Conservation (phyloP, 1,139 yeast genomes). For the Taiozyma sp. region DNA sequence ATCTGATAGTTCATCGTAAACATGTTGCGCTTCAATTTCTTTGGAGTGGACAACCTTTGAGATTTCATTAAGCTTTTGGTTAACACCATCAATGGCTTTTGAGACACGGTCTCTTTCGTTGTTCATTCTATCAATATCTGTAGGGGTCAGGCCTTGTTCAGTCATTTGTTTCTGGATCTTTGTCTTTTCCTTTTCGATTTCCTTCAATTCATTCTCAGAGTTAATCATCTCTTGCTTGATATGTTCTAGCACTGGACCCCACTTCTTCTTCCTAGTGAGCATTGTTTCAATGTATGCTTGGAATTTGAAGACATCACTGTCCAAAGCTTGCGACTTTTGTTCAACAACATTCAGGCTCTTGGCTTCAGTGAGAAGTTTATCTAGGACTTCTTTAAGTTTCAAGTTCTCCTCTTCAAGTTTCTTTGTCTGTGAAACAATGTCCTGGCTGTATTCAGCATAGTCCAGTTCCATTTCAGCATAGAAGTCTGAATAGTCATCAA, state of each 20-base stretch:
- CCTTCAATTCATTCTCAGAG: slow-evolving; percentile 39
- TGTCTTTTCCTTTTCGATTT: slow-evolving; percentile 40
- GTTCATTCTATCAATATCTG: slow-evolving; percentile 57
- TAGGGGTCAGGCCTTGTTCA: slow-evolving; percentile 52
- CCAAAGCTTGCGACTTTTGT: slow-evolving; percentile 57
- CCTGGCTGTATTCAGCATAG: slow-evolving; percentile 41
- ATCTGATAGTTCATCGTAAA: slow-evolving; percentile 45
- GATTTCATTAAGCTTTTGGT: slow-evolving; percentile 25
- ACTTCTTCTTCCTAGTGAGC: slow-evolving; percentile 56
- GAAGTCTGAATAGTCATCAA: slow-evolving; percentile 53
- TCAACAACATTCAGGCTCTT: slow-evolving; percentile 41
- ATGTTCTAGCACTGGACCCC: slow-evolving; percentile 54
- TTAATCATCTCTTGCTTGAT: slow-evolving; percentile 48
- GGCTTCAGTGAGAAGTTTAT: slow-evolving; percentile 30
- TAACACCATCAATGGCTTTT: slow-evolving; percentile 47
- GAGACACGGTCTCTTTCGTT: slow-evolving; percentile 55
- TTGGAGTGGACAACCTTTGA: slow-evolving; percentile 37
- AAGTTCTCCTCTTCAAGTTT: slow-evolving; percentile 36
- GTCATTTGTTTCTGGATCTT: slow-evolving; percentile 43
- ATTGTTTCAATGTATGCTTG: slow-evolving; percentile 64
- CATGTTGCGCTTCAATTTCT: slow-evolving; percentile 42
- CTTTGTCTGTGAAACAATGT: slow-evolving; percentile 39
- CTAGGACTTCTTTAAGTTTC: slow-evolving; percentile 27
- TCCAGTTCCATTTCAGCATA: slow-evolving; percentile 52
- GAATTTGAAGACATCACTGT: slow-evolving; percentile 67